Base-by-base conservation (phyloP, 1,284 basidiomycete genomes). In the Papiliotrema nemorosa region DNA sequence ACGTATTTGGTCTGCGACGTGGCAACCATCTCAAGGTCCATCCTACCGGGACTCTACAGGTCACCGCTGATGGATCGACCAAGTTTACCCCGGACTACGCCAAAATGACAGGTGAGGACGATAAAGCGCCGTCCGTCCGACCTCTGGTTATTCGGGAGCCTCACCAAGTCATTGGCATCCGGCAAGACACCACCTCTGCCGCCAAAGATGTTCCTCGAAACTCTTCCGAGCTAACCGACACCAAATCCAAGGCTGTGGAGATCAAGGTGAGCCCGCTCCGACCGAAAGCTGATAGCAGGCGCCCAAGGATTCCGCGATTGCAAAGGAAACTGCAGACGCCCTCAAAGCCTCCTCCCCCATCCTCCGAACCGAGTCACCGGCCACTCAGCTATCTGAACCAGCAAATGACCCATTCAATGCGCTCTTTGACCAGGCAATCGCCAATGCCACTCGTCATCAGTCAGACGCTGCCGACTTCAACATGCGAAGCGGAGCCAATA, bases 1-100 rank as follows among this genome's bases (percentile, higher is more conserved):
- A 67, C 50, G 59, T 66, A 10, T 69, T 63, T 31, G 66, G 64
- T 18, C 56, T 69, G 33, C 63, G 62, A 38, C 54, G 58, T 22
- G 58, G 53, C 16, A 41, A 41, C 22, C 41, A 35, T 31, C 39
- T 46, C 26, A 47, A 50, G 16, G n/a, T 39, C 14, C 16, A 13
- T 26, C 34, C 25, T n/a, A n/a, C 38, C 26, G 44, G 37, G 13
- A 20, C 26, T 12, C 18, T 41, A 4, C 47, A 33, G 5, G 39
- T 35, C 12, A 24, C 39, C 18, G 35, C 47, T 20, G 29, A 42
- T 35, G 47, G 47, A 9, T 22, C 29, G 16, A 46, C 44, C 6
- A 21, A n/a, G 7, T 33, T 27, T 18, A 42, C 40, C 20, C 6
- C 29, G 5, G 42, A 21, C 5, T 21, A 22, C 22, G 12, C 40